Base-by-base conservation (phyloP, 2,329 filamentous ascomycete species). In the Myriosclerotinia duriaeana region DNA sequence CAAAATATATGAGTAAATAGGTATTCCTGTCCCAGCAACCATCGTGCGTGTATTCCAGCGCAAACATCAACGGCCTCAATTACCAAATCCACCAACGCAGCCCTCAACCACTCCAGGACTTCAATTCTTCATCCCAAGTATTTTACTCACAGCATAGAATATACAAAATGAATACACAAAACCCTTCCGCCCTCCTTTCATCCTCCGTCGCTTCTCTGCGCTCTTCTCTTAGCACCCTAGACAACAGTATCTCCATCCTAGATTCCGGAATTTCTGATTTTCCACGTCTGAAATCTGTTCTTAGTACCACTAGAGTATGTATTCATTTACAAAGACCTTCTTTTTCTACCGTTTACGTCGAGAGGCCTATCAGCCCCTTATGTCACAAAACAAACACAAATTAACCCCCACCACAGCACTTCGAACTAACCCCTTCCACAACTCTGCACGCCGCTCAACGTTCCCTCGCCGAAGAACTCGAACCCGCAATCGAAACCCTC, bases 391-490 rank as follows among this genome's bases (percentile, higher is more conserved):
- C 0, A 44, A 46, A 3, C 48, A 66, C 14, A 46, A 22, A 54
- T 8, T 7, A 20, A 46, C 42, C 15, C 30, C 48, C 14, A n/a
- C 26, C 26, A 36, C 56, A 90, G 87, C 89, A 91, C 77, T 91
- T 91, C 74, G 89, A 91, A 78, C 83, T 91, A 55, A 86, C 90
- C 61, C 87, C 89, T 46, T 86, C 89, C 76, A 82, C 84, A 46
- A 85, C 86, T 65, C 82, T 91, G 20, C 81, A 82, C 68, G 79
- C 84, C 71, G 89, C 89, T 0, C 89, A 91, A 79, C 81, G 84
- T 69, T 81, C 85, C 38, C 82, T 91, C 15, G 83, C 88, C 64
- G 85, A 87, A 63, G 88, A 90, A 74, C 89, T 91, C 70, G 84
- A 84, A n/a, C 89, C 89, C n/a, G 89, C 89, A 76, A 87, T 91